Percentiles rank a stretch among this genome's conserved stretches.
These are phyloP conservation scores for Cadophora sp. DNA, from an alignment of 2,329 filamentous ascomycete genomes.

Conservation along the genomic window DNA sequence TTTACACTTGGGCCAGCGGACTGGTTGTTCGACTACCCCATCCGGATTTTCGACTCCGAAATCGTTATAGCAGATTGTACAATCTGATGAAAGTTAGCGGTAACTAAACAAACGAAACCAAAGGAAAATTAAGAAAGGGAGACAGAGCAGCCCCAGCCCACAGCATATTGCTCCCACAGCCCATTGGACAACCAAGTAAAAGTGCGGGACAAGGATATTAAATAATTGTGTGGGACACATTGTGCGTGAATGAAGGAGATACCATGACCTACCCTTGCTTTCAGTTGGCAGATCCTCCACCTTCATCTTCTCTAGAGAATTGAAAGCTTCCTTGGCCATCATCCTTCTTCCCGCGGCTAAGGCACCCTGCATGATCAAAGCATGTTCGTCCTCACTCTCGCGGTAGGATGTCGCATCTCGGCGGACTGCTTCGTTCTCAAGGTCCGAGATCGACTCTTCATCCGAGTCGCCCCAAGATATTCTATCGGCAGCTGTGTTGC, in stretches of 20 bases:
- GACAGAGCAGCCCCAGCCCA: too few relatives aligned
- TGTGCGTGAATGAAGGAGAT: neutral
- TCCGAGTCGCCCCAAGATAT: conserved; percentile 11
- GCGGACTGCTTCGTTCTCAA: conserved; percentile 29
- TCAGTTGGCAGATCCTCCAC: conserved; percentile 37
- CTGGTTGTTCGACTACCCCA: conserved; percentile 61
- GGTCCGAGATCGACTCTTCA: conserved; percentile 20
- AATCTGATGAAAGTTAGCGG: conserved; percentile 51
- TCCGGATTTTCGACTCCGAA: conserved; percentile 64
- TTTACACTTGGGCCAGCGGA: conserved; percentile 66
- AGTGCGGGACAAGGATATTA: neutral
- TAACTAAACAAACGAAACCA: neutral
- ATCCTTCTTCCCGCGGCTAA: conserved; percentile 39
- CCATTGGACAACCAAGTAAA: too few relatives aligned
- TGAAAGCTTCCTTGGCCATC: conserved; percentile 41
- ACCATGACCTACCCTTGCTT: conserved; percentile 41
- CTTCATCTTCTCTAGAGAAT: conserved; percentile 41
- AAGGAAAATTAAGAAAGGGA: neutral
- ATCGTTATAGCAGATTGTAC: conserved; percentile 70
- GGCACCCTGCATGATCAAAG: conserved; percentile 36
- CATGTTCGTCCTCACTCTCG: conserved; percentile 34
- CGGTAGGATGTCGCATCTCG: conserved; percentile 26
- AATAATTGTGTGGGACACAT: neutral
- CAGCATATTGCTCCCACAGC: too few relatives aligned
- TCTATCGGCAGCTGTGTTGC: neutral